Percentiles rank a stretch among this genome's conserved stretches.
Evolutionary conservation across 108 stramenopile genomes (phyloP).

Genomic region (Discostella pseudostelligera): DNA sequence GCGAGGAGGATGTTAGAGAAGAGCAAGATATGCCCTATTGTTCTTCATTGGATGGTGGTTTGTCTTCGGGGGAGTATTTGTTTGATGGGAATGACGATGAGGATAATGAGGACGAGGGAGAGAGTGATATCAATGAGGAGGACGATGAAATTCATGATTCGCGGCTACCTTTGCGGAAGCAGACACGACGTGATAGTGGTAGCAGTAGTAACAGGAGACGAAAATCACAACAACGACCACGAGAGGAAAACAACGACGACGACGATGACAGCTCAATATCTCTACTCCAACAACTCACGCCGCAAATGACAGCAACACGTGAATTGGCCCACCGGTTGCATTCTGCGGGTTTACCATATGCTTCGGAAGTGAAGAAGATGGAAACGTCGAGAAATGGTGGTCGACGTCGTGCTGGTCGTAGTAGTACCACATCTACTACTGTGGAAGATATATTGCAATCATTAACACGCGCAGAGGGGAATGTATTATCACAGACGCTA

Average conservation of each 20-base stretch:
- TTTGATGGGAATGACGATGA: neutral
- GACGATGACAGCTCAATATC: neutral
- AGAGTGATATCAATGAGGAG: neutral
- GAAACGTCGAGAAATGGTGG: neutral
- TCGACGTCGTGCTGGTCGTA: neutral
- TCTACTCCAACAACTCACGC: neutral
- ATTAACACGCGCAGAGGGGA: constrained; percentile 40
- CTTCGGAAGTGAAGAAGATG: constrained; percentile 12
- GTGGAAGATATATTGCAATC: constrained; percentile 37
- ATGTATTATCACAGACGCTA: constrained; percentile 34
- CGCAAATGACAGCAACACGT: constrained; percentile 25
- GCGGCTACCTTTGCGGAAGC: neutral
- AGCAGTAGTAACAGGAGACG: neutral
- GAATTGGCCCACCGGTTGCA: constrained; percentile 28
- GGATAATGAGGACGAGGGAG: neutral
- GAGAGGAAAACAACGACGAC: neutral
- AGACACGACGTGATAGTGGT: neutral
- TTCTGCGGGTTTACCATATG: constrained; percentile 34
- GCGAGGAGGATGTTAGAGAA: constrained; percentile 28
- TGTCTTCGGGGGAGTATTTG: constrained; percentile 3
- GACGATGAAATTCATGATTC: neutral
- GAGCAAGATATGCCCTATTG: constrained; percentile 47
- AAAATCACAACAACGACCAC: neutral
- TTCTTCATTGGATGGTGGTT: neutral
- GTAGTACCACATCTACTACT: neutral